phyloP scores from a whole-genome alignment of 352 stramenopile genomes.

The Peronospora destructor region DNA sequence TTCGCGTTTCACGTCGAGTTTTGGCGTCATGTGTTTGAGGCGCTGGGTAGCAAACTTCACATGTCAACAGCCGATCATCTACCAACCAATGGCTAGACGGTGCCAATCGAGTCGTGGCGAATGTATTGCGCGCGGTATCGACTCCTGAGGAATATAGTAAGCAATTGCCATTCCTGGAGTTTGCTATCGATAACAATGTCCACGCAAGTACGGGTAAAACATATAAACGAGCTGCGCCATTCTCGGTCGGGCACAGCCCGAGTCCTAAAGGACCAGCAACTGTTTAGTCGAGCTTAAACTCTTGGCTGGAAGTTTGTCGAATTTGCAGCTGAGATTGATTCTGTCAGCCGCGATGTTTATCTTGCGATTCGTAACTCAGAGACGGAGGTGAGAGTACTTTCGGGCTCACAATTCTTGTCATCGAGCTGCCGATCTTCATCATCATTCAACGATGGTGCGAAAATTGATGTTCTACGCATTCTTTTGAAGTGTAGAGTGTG shows the following conservation, averaged over 20 bases:
- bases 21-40: no score
- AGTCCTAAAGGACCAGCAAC: conserved; percentile 51
- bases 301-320: conserved; percentile 39
- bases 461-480: conserved; percentile 47
- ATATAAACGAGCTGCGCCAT: not conserved
- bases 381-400: conserved; percentile 22
- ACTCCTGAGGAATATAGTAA: not conserved
- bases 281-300: conserved; percentile 63
- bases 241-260: not conserved
- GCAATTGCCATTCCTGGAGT: not conserved
- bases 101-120: not conserved
- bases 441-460: conserved; percentile 57
- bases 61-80: no score
- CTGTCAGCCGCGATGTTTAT: conserved; percentile 5
- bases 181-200: not conserved
- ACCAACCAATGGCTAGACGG: not conserved
- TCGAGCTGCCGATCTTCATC: conserved; percentile 8
- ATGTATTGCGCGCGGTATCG: no score
- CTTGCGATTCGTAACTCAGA: not conserved
- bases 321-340: not conserved
- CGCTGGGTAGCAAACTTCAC: no score
- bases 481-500: not conserved
- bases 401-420: conserved; percentile 58
- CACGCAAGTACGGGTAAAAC: not conserved
- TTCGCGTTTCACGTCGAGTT: no score